Conservation (phyloP, 805 yeast species). For the Sungouiozyma ichnusensis region DNA sequence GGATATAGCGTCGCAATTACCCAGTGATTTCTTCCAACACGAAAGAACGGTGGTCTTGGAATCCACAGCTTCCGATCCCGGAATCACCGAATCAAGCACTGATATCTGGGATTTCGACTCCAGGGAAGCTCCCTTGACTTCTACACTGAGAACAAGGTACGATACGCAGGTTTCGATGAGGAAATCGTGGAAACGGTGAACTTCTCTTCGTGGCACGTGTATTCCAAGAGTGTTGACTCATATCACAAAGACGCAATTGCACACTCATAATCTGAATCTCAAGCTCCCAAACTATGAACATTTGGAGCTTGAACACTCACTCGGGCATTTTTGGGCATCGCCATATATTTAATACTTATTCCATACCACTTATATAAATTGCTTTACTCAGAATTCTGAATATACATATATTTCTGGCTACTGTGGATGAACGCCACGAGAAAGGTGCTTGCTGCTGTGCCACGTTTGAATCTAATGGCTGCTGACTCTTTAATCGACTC, state of each 20-base stretch:
- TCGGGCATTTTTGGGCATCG: too few relatives aligned
- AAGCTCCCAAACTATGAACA: too few relatives aligned
- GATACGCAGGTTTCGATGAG: not conserved
- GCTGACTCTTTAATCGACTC: not conserved
- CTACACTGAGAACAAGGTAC: not conserved
- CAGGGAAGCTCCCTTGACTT: not conserved
- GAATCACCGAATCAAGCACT: not conserved
- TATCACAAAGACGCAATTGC: too few relatives aligned
- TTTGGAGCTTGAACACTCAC: too few relatives aligned
- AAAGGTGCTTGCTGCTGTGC: not conserved
- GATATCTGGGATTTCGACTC: not conserved
- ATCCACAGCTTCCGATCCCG: not conserved
- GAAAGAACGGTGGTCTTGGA: not conserved
- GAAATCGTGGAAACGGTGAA: not conserved
- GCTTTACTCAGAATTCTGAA: too few relatives aligned
- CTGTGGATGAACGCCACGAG: not conserved
- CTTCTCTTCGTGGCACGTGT: too few relatives aligned
- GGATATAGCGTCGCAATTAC: constrained; percentile 14
- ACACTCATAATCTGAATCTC: too few relatives aligned
- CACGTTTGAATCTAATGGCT: not conserved
- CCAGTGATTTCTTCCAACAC: constrained; percentile 22
- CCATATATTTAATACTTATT: not conserved
- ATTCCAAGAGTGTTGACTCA: too few relatives aligned
- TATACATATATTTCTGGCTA: too few relatives aligned
- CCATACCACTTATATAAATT: too few relatives aligned